Evolutionary conservation across 2,329 filamentous ascomycete species (phyloP), one percentile per base, ranked within the genome.

Genomic region (Harringtonia lauricola): DNA sequence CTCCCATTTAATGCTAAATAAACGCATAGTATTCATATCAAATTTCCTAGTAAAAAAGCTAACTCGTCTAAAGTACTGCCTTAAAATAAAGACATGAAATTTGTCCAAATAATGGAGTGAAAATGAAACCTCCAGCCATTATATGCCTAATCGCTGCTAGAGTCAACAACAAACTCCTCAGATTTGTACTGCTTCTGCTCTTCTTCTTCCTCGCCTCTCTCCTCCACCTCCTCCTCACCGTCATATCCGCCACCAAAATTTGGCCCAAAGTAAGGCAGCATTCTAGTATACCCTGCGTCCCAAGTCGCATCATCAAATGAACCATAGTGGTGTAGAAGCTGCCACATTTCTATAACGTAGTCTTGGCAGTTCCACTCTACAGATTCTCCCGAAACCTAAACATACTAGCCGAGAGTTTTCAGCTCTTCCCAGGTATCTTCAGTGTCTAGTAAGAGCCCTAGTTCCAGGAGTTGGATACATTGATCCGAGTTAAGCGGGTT

Each of bases 281-380:
- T 29, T 29, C 9, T 19, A 15, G 8, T 13, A 17, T 39, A 18
- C 9, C 37, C 37, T 29, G 12, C n/a, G 18, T 28, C 22, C 37
- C 37, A 39, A n/a, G 24, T 24, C 37, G 8, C 24, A 29, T 39
- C 8, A 30, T 39, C 26, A 17, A 39, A 29, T 8, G 26, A 19
- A 28, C 22, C 22, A 30, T 29, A 39, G 3, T 28, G 8, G 15
- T 18, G 22, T 24, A 39, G 24, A 28, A 39, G 24, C 4, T 39
- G 14, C 37, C 37, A 39, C 22, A 39, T 39, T 29, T 39, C 37
- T 24, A 39, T 29, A 14, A 39, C 37, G 17, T 39, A 39, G 26
- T 39, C 37, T 17, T 39, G 37, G 28, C 37, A 39, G 26, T 39
- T 39, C 37, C 37, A 39, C 15, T 30, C 22, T 19, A 31, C 24